Percentiles rank a stretch among this genome's conserved stretches.
phyloP scores from a whole-genome alignment of 306 rosid genomes.

The Dalbergia oliveri region DNA sequence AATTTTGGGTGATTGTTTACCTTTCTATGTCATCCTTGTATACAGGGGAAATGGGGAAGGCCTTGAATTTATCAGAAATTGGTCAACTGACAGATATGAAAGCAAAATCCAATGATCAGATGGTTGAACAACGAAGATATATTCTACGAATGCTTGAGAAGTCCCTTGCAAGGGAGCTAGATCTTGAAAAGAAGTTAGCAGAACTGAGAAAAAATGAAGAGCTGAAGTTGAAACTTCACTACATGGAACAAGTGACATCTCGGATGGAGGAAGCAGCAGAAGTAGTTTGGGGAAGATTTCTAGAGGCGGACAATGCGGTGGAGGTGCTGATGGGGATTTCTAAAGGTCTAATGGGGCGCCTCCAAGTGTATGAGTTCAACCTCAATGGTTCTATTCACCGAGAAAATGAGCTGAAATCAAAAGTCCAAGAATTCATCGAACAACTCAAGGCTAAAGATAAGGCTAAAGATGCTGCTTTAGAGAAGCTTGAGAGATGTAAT shows the following conservation, averaged over 20 bases:
- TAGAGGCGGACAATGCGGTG: slow-evolving; percentile 90
- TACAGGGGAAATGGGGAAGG: slow-evolving; percentile 68
- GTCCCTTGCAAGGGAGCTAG: slow-evolving; percentile 87
- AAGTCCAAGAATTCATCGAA: slow-evolving; percentile 55
- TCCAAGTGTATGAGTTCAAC: slow-evolving; percentile 76
- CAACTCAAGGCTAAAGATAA: slow-evolving; percentile 67
- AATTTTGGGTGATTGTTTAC: slow-evolving; percentile 43
- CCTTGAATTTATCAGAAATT: slow-evolving; percentile 54
- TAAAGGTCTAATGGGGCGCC: slow-evolving; percentile 72
- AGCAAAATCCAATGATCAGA: slow-evolving; percentile 61
- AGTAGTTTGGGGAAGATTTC: slow-evolving; percentile 96
- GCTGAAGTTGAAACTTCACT: slow-evolving; percentile 76
- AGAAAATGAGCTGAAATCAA: slow-evolving; percentile 69
- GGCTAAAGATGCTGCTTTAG: slow-evolving; percentile 63
- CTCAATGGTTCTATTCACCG: slow-evolving; percentile 62
- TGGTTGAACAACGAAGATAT: slow-evolving; percentile 77
- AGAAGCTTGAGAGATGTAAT: slow-evolving; percentile 55
- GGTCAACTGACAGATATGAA: slow-evolving; percentile 50
- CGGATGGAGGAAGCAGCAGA: slow-evolving; percentile 89
- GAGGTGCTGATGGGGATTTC: slow-evolving; percentile 89
- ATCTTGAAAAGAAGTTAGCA: slow-evolving; percentile 80
- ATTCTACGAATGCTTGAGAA: slow-evolving; percentile 90
- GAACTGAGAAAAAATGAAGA: slow-evolving; percentile 82
- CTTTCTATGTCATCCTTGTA: slow-evolving; percentile 46
- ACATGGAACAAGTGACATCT: slow-evolving; percentile 76